Evolutionary conservation across 1,284 basidiomycete genomes (phyloP).

Genomic region (Apiotrichum gamsii): DNA sequence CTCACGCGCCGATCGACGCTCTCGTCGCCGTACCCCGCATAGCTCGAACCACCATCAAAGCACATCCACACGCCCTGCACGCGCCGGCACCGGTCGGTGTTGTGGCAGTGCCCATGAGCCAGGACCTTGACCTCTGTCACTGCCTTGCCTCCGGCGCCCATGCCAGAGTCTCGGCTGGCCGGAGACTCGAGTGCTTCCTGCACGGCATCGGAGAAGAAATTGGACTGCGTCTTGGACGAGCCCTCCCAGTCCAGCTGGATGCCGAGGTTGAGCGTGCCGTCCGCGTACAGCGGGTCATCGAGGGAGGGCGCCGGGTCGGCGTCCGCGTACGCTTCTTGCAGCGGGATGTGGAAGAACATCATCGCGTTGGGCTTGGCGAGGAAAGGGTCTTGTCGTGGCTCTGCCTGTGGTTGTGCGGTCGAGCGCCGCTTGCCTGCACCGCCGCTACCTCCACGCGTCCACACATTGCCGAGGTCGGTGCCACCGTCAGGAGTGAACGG

Average conservation of each 20-base stretch:
- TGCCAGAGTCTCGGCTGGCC: slow-evolving; percentile 56
- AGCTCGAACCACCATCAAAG: slow-evolving; percentile 89
- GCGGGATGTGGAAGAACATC: slow-evolving; percentile 92
- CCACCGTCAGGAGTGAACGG: slow-evolving; percentile 70
- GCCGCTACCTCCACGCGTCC: slow-evolving; percentile 42
- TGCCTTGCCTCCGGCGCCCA: slow-evolving; percentile 17
- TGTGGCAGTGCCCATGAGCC: slow-evolving; percentile 79
- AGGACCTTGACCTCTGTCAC: slow-evolving; percentile 53
- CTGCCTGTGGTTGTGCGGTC: no score
- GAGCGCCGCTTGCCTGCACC: slow-evolving; percentile 2
- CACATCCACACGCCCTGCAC: slow-evolving; percentile 79
- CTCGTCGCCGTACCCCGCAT: slow-evolving; percentile 72
- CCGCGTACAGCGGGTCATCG: slow-evolving; percentile 30
- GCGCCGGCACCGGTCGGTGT: slow-evolving; percentile 80
- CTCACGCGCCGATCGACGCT: slow-evolving; percentile 86
- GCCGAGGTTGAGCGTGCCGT: slow-evolving; percentile 63
- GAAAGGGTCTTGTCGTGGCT: no score
- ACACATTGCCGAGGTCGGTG: slow-evolving; percentile 61
- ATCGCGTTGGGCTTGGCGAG: slow-evolving; percentile 84
- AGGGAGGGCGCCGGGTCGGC: slow-evolving; percentile 6
- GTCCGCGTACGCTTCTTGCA: slow-evolving; percentile 54
- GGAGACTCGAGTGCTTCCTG: slow-evolving; percentile 51
- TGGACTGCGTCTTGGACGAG: slow-evolving; percentile 63
- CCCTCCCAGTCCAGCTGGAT: slow-evolving; percentile 54
- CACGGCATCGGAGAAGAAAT: slow-evolving; percentile 74